Conservation (phyloP, 2,329 filamentous ascomycete species). For the Neurospora sp. region DNA sequence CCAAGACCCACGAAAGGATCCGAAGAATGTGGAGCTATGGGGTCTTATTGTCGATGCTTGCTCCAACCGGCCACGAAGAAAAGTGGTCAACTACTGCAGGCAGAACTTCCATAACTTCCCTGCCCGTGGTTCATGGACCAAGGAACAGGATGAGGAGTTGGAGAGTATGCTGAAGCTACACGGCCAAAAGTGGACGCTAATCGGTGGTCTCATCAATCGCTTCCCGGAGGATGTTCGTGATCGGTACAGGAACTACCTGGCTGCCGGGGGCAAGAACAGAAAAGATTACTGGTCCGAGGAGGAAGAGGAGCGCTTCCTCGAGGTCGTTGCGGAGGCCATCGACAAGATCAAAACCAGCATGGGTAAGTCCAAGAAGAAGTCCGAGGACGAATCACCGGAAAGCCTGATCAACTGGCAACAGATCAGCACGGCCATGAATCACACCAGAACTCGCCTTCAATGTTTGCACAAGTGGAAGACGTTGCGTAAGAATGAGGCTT, state of each 20-base stretch:
- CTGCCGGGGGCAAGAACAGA: conserved; percentile 43
- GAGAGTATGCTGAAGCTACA: conserved; percentile 34
- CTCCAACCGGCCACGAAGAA: conserved; percentile 40
- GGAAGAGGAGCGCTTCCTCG: conserved; percentile 47
- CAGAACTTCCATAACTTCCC: conserved; percentile 58
- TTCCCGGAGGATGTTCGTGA: conserved; percentile 58
- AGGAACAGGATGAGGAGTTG: conserved; percentile 48
- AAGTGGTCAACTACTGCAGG: conserved; percentile 47
- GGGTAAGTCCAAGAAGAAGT: conserved; percentile 18
- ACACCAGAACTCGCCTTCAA: conserved; percentile 54
- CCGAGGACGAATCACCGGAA: conserved; percentile 33
- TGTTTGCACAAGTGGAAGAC: conserved; percentile 59
- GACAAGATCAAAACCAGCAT: conserved; percentile 33
- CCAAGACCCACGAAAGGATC: conserved; percentile 12
- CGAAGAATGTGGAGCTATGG: conserved; percentile 39
- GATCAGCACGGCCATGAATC: conserved; percentile 53
- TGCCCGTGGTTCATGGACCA: conserved; percentile 48
- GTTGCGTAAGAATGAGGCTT: conserved; percentile 25
- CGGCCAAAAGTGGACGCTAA: conserved; percentile 50
- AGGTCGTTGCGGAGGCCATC: conserved; percentile 44
- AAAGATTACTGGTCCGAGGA: conserved; percentile 49
- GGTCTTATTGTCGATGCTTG: conserved; percentile 35
- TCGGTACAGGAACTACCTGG: conserved; percentile 58
- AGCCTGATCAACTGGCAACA: conserved; percentile 54
- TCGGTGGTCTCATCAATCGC: conserved; percentile 54